phyloP scores from a whole-genome alignment of 805 yeast species.

The Metschnikowia kunwiensis region DNA sequence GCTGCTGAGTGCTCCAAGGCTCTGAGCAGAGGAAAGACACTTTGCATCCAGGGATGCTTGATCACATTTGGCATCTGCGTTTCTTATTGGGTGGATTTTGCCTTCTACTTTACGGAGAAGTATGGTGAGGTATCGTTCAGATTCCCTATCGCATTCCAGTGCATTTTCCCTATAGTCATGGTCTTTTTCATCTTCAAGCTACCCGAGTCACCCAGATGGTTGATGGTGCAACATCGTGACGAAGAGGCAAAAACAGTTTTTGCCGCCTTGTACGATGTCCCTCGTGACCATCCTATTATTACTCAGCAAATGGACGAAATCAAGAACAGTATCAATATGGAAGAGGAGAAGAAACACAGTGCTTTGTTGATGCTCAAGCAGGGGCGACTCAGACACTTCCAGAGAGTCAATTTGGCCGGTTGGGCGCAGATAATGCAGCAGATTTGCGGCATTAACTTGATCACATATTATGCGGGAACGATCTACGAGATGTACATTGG shows the following conservation, averaged over 20 bases:
- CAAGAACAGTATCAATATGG: conserved; percentile 24
- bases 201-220: conserved; percentile 48
- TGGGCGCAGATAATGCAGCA: conserved; percentile 49
- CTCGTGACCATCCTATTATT: conserved; percentile 22
- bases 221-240: conserved; percentile 27
- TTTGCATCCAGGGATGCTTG: conserved; percentile 31
- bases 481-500: conserved; percentile 40
- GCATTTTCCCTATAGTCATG: conserved; percentile 20
- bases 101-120: conserved; percentile 29
- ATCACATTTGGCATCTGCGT: conserved; percentile 28
- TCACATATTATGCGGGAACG: conserved; percentile 43
- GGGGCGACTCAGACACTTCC: conserved; percentile 47
- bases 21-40: conserved; percentile 28
- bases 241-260: conserved; percentile 27
- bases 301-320: conserved; percentile 28
- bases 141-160: conserved; percentile 33
- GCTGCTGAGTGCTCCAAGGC: conserved; percentile 36
- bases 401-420: conserved; percentile 43
- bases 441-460: conserved; percentile 48
- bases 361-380: conserved; percentile 32
- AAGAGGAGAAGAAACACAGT: conserved; percentile 22
- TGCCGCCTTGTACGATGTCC: conserved; percentile 23
- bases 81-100: conserved; percentile 37
- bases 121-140: conserved; percentile 28
- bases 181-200: conserved; percentile 20